Evolutionary conservation across 2,329 filamentous ascomycete genomes (phyloP).

Genomic region (Aureobasidium namibiae): DNA sequence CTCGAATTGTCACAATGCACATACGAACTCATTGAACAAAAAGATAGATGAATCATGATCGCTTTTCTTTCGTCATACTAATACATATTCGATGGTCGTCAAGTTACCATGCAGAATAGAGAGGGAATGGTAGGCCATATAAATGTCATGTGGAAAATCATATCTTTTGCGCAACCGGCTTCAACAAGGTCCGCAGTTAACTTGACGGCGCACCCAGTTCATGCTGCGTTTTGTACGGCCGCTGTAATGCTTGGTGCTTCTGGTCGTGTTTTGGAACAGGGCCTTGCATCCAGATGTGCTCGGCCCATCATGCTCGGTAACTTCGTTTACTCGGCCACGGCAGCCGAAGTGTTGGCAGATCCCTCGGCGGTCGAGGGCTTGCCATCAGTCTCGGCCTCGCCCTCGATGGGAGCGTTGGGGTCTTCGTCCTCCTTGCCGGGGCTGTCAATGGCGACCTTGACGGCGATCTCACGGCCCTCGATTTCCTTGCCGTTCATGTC

Average conservation of each 20-base stretch:
- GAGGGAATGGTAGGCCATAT: constrained; percentile 9
- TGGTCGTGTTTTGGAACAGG: not conserved
- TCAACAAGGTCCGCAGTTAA: constrained; percentile 12
- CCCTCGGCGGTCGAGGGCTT: constrained; percentile 29
- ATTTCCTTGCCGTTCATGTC: constrained; percentile 99
- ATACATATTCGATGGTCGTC: constrained; percentile 12
- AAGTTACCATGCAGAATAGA: constrained; percentile 2
- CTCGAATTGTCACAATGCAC: not conserved
- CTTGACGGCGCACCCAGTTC: constrained; percentile 7
- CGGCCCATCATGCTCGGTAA: not conserved
- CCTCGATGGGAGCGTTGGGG: constrained; percentile 39
- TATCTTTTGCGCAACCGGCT: constrained; percentile 13
- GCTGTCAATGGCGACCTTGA: constrained; percentile 99
- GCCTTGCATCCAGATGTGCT: not conserved
- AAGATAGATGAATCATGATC: not conserved
- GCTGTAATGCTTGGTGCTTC: not conserved
- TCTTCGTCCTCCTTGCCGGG: constrained; percentile 94
- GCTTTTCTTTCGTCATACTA: constrained; percentile 14
- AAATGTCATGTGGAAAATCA: constrained; percentile 13
- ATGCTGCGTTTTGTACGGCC: constrained; percentile 11
- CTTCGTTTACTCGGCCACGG: constrained; percentile 13
- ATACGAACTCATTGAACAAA: not conserved
- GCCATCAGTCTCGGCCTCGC: constrained; percentile 23
- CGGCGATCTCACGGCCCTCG: constrained; percentile 95
- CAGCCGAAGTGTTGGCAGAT: constrained; percentile 20